A percentile compares a stretch with the other conserved stretches of the same genome.
Evolutionary conservation across 805 yeast species (phyloP).

Genomic region (Wickerhamiella allomyrinae): DNA sequence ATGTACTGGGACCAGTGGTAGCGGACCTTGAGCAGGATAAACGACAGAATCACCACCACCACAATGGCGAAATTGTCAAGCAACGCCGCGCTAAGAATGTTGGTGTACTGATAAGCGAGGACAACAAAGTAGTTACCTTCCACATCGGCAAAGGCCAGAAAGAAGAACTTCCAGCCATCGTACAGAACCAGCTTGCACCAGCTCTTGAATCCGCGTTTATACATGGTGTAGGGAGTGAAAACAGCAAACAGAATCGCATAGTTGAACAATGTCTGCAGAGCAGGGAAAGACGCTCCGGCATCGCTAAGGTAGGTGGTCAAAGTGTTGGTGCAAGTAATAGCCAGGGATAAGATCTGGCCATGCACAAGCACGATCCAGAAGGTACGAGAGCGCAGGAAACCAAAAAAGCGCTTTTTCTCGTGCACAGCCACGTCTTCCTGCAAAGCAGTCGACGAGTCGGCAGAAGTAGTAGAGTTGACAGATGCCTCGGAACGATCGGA

Average conservation of each 20-base stretch:
- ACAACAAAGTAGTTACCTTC: slow-evolving; percentile 35
- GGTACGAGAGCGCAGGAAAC: slow-evolving; percentile 22
- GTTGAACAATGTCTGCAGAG: slow-evolving; percentile 31
- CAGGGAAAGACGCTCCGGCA: slow-evolving; percentile 30
- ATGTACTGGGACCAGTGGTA: slow-evolving; percentile 33
- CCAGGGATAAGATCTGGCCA: slow-evolving; percentile 30
- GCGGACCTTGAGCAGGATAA: slow-evolving; percentile 29
- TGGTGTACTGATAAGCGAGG: slow-evolving; percentile 32
- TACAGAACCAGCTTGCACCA: slow-evolving; percentile 21
- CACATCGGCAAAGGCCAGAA: slow-evolving; percentile 32
- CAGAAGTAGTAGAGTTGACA: neutral
- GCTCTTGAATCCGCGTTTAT: slow-evolving; percentile 26
- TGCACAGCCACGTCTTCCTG: neutral
- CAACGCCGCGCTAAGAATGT: slow-evolving; percentile 30
- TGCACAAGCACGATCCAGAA: slow-evolving; percentile 30
- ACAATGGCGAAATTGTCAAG: slow-evolving; percentile 34
- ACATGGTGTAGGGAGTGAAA: slow-evolving; percentile 29
- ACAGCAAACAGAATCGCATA: slow-evolving; percentile 27
- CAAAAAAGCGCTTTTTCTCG: slow-evolving; percentile 14
- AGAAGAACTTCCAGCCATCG: slow-evolving; percentile 32
- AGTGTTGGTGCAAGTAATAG: slow-evolving; percentile 31
- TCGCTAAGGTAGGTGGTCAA: slow-evolving; percentile 28
- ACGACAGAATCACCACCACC: slow-evolving; percentile 30
- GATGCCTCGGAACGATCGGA: slow-evolving; percentile 1
- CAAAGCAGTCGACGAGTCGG: neutral